These are phyloP conservation scores for Kodamaea plutei DNA, from an alignment of 1,139 yeast genomes.

Conservation along the genomic window DNA sequence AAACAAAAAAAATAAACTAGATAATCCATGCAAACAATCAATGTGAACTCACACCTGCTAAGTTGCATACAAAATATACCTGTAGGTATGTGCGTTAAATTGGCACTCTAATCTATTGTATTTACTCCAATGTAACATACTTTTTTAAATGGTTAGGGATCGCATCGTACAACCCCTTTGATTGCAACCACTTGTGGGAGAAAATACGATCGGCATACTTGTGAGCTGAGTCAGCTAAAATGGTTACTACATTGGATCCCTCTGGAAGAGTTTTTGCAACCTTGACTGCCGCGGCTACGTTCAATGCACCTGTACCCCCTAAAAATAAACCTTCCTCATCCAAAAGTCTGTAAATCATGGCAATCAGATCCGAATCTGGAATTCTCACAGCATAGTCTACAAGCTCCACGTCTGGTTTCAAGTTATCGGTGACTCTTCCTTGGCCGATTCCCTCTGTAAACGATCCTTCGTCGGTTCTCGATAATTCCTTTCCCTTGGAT, in stretches of 20 bases:
- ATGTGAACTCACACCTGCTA: no score
- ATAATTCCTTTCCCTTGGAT: constrained; percentile 54
- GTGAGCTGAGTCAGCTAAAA: constrained; percentile 85
- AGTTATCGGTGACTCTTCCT: constrained; percentile 83
- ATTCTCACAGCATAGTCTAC: constrained; percentile 74
- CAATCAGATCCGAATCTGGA: constrained; percentile 71
- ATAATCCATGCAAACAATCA: no score
- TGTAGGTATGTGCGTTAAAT: no score
- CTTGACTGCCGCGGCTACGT: constrained; percentile 76
- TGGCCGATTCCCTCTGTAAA: constrained; percentile 97
- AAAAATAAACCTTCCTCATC: constrained; percentile 87
- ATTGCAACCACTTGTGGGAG: constrained; percentile 69
- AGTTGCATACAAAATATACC: no score
- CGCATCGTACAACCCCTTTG: constrained; percentile 59
- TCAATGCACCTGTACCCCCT: constrained; percentile 86
- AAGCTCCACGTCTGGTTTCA: constrained; percentile 63
- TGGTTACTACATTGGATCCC: constrained; percentile 77
- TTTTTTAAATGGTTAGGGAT: constrained; percentile 69
- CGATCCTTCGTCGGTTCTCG: constrained; percentile 65
- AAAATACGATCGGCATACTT: constrained; percentile 80
- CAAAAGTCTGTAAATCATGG: constrained; percentile 74
- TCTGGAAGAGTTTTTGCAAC: constrained; percentile 76
- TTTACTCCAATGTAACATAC: constrained; percentile 49
- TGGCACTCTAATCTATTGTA: no score
- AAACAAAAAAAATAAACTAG: no score